Percentiles rank a stretch among this genome's conserved stretches.
Conservation (phyloP, 108 stramenopile species). For the Cyclostephanos invisitatus region DNA sequence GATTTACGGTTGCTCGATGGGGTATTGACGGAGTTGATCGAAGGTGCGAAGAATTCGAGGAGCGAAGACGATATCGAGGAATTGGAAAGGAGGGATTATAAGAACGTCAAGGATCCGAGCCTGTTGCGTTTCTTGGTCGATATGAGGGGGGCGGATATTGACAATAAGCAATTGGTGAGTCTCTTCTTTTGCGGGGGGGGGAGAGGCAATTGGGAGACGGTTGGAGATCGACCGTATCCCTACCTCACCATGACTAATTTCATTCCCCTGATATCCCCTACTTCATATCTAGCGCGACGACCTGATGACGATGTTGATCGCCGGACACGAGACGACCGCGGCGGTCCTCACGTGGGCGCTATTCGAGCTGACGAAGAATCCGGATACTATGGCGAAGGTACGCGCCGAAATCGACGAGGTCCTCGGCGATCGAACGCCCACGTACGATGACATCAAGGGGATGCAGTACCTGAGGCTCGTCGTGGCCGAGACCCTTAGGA, state of each 20-base stretch:
- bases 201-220: no score
- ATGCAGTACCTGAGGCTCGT: conserved; percentile 85
- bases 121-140: conserved; percentile 94
- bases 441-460: conserved; percentile 79
- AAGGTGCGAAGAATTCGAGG: conserved; percentile 75
- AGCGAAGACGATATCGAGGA: conserved; percentile 90
- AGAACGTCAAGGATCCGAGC: conserved; percentile 88
- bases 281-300: conserved; percentile 63
- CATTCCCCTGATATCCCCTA: no score
- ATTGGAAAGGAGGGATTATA: conserved; percentile 87
- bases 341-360: conserved; percentile 95
- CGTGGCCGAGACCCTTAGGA: conserved; percentile 87
- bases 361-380: conserved; percentile 90
- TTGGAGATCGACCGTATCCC: no score
- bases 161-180: conserved; percentile 80
- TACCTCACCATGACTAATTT: no score
- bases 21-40: conserved; percentile 87
- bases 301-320: conserved; percentile 98
- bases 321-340: conserved; percentile 98
- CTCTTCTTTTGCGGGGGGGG: no score
- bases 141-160: conserved; percentile 92
- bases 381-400: conserved; percentile 71
- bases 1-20: conserved; percentile 89
- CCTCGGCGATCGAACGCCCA: conserved; percentile 84
- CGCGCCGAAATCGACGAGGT: conserved; percentile 90